A percentile compares a stretch with the other conserved stretches of the same genome.
Evolutionary conservation across 148 eudicot species (phyloP).

Genomic region (Spergularia bocconei): DNA sequence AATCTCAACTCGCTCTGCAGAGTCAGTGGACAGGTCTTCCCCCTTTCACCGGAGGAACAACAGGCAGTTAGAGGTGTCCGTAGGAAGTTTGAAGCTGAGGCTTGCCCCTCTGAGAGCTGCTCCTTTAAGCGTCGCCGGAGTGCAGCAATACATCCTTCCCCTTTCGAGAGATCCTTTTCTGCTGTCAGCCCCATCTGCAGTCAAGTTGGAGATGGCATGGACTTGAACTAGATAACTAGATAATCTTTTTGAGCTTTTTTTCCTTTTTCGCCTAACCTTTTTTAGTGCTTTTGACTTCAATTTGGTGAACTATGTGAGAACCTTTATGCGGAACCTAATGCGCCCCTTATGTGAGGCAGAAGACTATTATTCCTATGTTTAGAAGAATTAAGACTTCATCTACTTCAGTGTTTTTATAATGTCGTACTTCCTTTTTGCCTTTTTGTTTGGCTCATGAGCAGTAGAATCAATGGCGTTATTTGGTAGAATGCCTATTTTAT

Average conservation of each 20-base stretch:
- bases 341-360: conserved; percentile 37
- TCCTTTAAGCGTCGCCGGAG: conserved; percentile 83
- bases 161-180: conserved; percentile 88
- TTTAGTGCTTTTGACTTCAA: conserved; percentile 19
- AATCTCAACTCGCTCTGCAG: conserved; percentile 92
- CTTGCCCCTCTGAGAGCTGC: conserved; percentile 55
- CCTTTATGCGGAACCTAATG: conserved; percentile 28
- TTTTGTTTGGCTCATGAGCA: neutral
- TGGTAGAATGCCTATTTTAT: conserved; percentile 8
- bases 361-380: conserved; percentile 26
- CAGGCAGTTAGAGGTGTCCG: conserved; percentile 93
- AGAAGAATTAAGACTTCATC: conserved; percentile 31
- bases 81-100: conserved; percentile 78
- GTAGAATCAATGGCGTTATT: conserved; percentile 7
- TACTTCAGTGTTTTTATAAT: conserved; percentile 15
- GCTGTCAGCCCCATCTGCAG: conserved; percentile 89
- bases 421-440: conserved; percentile 8
- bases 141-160: conserved; percentile 65
- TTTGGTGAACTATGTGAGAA: conserved; percentile 35
- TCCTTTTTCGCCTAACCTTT: conserved; percentile 27
- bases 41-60: conserved; percentile 66
- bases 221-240: conserved; percentile 68
- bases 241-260: conserved; percentile 22
- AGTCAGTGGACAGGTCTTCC: conserved; percentile 82
- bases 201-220: conserved; percentile 97